A percentile compares a stretch with the other conserved stretches of the same genome.
Conservation (phyloP, 2,329 filamentous ascomycete genomes). For the Keithomyces neogunnii region DNA sequence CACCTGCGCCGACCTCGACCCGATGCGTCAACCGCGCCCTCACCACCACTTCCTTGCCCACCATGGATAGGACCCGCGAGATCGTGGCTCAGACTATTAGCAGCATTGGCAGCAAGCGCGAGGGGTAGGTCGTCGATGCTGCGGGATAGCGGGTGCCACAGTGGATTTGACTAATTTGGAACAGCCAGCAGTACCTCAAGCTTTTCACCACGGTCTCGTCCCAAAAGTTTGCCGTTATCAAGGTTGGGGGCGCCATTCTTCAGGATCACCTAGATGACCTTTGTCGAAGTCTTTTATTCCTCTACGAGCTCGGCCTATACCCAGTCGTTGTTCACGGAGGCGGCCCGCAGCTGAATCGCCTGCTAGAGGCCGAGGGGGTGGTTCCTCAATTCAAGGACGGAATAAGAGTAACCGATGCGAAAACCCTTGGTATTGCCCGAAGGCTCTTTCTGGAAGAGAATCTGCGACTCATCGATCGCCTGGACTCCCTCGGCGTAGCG, state of each 20-base stretch:
- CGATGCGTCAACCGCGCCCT: neutral
- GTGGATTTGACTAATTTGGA: no score
- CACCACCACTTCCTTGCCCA: neutral
- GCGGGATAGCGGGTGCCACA: no score
- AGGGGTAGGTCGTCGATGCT: constrained; percentile 42
- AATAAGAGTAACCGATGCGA: constrained; percentile 89
- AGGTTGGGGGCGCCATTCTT: constrained; percentile 93
- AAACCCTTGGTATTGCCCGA: constrained; percentile 83
- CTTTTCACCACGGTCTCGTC: constrained; percentile 96
- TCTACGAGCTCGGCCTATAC: constrained; percentile 90
- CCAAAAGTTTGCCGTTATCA: constrained; percentile 96
- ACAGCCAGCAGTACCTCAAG: constrained; percentile 79
- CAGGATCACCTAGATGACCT: constrained; percentile 90
- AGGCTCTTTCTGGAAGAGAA: constrained; percentile 96
- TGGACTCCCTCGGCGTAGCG: constrained; percentile 83
- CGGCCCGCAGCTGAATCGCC: constrained; percentile 87
- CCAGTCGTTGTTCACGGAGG: constrained; percentile 94
- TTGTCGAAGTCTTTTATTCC: constrained; percentile 79
- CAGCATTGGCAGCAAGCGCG: constrained; percentile 91
- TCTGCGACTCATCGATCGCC: constrained; percentile 78
- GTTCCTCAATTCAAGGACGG: constrained; percentile 96
- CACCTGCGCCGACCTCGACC: neutral
- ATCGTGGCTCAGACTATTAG: constrained; percentile 57
- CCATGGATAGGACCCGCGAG: constrained; percentile 21
- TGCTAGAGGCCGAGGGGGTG: constrained; percentile 82